Conservation (phyloP, 495 filamentous ascomycete genomes). For the Aspergillus funiculosus region DNA sequence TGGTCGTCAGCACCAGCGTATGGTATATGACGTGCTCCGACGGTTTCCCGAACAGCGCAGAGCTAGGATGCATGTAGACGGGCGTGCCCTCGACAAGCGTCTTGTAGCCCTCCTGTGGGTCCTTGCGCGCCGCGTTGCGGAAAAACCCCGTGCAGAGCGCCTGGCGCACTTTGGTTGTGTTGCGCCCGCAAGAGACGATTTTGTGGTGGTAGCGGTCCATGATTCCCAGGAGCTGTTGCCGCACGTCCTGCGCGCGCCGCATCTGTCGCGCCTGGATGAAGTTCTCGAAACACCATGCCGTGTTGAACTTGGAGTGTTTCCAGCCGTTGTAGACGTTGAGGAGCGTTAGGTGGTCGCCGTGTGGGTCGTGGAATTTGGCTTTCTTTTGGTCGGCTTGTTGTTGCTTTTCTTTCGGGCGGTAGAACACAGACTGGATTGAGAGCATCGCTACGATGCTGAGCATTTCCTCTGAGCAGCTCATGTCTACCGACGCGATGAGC, state of each 20-base stretch:
- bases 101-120: slow-evolving; percentile 94
- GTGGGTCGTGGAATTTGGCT: slow-evolving; percentile 90
- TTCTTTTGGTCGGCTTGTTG: slow-evolving; percentile 96
- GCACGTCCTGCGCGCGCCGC: slow-evolving; percentile 82
- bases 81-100: slow-evolving; percentile 92
- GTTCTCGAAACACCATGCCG: slow-evolving; percentile 95
- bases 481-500: slow-evolving; percentile 78
- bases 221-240: slow-evolving; percentile 85
- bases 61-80: slow-evolving; percentile 87
- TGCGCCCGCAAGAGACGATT: slow-evolving; percentile 75
- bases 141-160: slow-evolving; percentile 93
- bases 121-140: slow-evolving; percentile 89
- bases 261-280: slow-evolving; percentile 92
- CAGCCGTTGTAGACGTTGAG: slow-evolving; percentile 96
- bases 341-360: slow-evolving; percentile 89
- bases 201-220: slow-evolving; percentile 82
- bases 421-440: slow-evolving; percentile 77
- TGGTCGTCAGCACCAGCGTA: slow-evolving; percentile 79
- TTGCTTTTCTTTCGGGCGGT: slow-evolving; percentile 94
- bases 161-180: slow-evolving; percentile 84
- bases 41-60: slow-evolving; percentile 89
- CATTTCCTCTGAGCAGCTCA: slow-evolving; percentile 88
- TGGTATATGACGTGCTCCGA: slow-evolving; percentile 95
- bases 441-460: slow-evolving; percentile 95
- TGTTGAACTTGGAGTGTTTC: slow-evolving; percentile 75